Conservation (phyloP, 148 eudicot species). For the Rhododendron griersonianum region DNA sequence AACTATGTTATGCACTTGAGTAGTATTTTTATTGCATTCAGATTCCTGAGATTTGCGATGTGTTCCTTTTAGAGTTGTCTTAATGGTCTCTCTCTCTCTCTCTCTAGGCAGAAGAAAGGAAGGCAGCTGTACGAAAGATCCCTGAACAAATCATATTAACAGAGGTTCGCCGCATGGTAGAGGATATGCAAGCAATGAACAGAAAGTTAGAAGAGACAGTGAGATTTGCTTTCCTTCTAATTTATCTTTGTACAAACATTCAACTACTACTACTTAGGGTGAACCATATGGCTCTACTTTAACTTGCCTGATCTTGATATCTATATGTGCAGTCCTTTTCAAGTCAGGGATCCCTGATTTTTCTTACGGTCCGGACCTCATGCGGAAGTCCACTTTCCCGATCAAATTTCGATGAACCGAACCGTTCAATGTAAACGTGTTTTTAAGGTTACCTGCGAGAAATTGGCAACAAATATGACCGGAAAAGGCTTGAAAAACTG, state of each 20-base stretch:
- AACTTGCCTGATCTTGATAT: background rate
- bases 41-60: background rate
- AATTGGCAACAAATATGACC: too few relatives aligned
- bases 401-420: too few relatives aligned
- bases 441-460: too few relatives aligned
- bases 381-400: too few relatives aligned
- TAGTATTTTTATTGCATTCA: background rate
- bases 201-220: slow-evolving; percentile 77
- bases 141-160: slow-evolving; percentile 87
- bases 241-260: background rate
- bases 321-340: too few relatives aligned
- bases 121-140: slow-evolving; percentile 53
- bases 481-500: too few relatives aligned
- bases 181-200: slow-evolving; percentile 86
- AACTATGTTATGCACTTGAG: background rate
- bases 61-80: background rate
- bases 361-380: too few relatives aligned
- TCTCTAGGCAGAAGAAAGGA: slow-evolving; percentile 59
- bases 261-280: background rate
- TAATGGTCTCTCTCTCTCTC: background rate
- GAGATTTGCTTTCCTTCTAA: slow-evolving; percentile 22
- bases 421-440: too few relatives aligned
- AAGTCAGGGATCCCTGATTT: too few relatives aligned
- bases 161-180: slow-evolving; percentile 93
- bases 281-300: background rate